Evolutionary conservation across 2,329 filamentous ascomycete species (phyloP).

Genomic region (Colletotrichum sp.): DNA sequence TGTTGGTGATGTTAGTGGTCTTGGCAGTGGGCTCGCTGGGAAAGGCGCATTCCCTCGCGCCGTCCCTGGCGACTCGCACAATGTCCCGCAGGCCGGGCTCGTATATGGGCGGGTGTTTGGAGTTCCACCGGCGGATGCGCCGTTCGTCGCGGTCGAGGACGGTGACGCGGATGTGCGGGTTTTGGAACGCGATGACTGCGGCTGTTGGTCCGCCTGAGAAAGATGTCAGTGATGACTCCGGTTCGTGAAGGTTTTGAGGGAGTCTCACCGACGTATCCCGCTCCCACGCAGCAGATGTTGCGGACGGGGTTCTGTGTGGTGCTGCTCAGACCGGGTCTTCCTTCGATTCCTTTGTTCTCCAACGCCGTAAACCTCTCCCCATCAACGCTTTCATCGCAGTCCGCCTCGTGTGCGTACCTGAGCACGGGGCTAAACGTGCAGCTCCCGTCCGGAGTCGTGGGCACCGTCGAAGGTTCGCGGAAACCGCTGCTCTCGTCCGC

Average conservation of each 20-base stretch:
- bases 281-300: slow-evolving; percentile 76
- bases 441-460: slow-evolving; percentile 49
- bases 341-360: not conserved
- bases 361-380: slow-evolving; percentile 14
- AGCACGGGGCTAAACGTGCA: slow-evolving; percentile 46
- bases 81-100: slow-evolving; percentile 75
- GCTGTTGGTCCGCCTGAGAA: slow-evolving; percentile 72
- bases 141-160: slow-evolving; percentile 72
- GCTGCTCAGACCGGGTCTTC: not conserved
- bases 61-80: slow-evolving; percentile 67
- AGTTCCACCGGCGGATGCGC: slow-evolving; percentile 77
- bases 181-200: slow-evolving; percentile 75
- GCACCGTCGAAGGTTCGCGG: slow-evolving; percentile 40
- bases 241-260: not conserved
- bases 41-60: slow-evolving; percentile 49
- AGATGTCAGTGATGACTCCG: not conserved
- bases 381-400: slow-evolving; percentile 10
- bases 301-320: slow-evolving; percentile 36
- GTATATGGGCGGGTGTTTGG: slow-evolving; percentile 74
- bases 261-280: slow-evolving; percentile 74
- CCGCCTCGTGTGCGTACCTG: slow-evolving; percentile 24
- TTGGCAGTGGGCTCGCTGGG: slow-evolving; percentile 32
- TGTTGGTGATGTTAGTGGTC: not conserved
- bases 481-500: not conserved
- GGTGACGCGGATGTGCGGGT: slow-evolving; percentile 73